Base-by-base conservation (phyloP, 164 flowering plant species). In the Houttuynia cordata region DNA sequence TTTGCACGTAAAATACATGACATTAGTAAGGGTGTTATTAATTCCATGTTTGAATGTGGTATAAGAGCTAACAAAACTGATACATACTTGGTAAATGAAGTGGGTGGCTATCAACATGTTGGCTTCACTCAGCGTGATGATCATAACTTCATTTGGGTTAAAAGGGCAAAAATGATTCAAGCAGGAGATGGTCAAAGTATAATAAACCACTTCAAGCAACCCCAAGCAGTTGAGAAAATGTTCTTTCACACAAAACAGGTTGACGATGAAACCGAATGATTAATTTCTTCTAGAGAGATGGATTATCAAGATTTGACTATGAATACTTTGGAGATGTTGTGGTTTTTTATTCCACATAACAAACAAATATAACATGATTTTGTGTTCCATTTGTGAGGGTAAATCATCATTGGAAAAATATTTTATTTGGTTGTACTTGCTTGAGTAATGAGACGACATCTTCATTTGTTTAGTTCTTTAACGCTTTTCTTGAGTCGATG, bases 391-490 rank as follows among this genome's bases (percentile, higher is more conserved):
- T 65, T 37, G 18, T 55, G 5, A 62, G 62, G 10, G 62, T 56
- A 49, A 65, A 65, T 42, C 62, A 65, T 40, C 67, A 65, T 51
- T 42, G n/a, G n/a, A 62, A 65, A 25, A 42, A 53, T 24, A 61
- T 65, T 21, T 49, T 65, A 14, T 65, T 65, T 58, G 62, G 67
- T 34, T 30, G 61, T 50, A 62, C 56, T n/a, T 21, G 57, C 10
- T 19, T 64, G 19, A 47, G n/a, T 47, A 62, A 57, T 58, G 67
- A 64, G 5, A 49, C 62, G 0, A 60, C 49, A 51, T 41, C 47
- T 51, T 57, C n/a, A n/a, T n/a, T 64, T 37, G 62, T 57, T 51
- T 64, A 62, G 67, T 39, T 64, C 8, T 64, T 64, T 64, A 20
- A 15, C 17, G 22, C 30, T 57, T 64, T 60, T 60, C 61, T 64